Evolutionary conservation across 345 rosid species (phyloP), one percentile per base, ranked within the genome.

Genomic region (Populus ilicifolia): DNA sequence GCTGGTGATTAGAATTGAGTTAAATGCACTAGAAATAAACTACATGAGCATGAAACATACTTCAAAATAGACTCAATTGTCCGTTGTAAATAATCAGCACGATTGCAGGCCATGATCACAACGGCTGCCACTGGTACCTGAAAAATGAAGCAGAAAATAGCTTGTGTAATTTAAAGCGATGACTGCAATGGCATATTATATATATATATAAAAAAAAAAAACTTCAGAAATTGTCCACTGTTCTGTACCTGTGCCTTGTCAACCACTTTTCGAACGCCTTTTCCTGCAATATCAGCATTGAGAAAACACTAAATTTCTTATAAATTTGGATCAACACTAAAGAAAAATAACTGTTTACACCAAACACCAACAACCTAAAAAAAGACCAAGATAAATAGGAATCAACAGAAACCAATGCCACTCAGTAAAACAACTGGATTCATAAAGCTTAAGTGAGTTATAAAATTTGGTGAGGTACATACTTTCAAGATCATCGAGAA

Each of bases 71-170:
- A 96, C 18, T 85, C 75, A 62, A 96, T 72, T 48, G 99, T 96
- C 87, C 97, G 85, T 80, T 91, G 94, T 72, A 96, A 85, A 89
- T 96, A 96, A 87, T 96, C 98, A 64, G 98, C 97, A 66, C 97
- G 97, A 78, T 90, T 96, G 91, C 99, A 96, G 4, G 99, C 99
- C 99, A 96, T 96, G 82, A 93, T 87, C 74, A 96, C 98, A 73
- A 96, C 90, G 61, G 99, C 99, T 61, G 99, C 98, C 63, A 93
- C 83, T 5, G 95, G 95, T 69, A 50, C 83, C 98, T 93, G 84
- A 75, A 38, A 33, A 75, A 84, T 79, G 64, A 73, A 78, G 80
- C 3, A 83, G 18, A 75, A 83, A 70, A 78, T 43, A 62, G 71
- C 80, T 50, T 72, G 48, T 77, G 69, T 21, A 66, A 75, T 67